These are phyloP conservation scores for Juncus effusus DNA, from an alignment of 176 grass and related monocot species.

Conservation along the genomic window DNA sequence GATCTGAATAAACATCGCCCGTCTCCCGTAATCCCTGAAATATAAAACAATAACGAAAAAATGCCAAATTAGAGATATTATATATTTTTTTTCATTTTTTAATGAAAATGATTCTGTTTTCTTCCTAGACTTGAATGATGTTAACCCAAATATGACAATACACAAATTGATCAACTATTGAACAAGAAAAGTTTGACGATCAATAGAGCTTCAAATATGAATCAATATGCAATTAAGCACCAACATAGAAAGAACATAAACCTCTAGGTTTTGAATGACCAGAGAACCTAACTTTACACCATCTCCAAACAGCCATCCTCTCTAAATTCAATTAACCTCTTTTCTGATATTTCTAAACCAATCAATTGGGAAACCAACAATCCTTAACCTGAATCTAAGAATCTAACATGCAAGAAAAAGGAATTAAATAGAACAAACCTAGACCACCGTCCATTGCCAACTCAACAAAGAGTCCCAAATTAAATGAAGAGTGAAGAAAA, in stretches of 20 bases:
- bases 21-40: slow-evolving; percentile 91
- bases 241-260: background rate
- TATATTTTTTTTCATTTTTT: too few species aligned
- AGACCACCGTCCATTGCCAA: slow-evolving; percentile 31
- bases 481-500: background rate
- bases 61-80: too few species aligned
- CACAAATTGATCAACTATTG: background rate
- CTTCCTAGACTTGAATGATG: too few species aligned
- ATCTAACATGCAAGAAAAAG: background rate
- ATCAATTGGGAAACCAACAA: slow-evolving; percentile 3
- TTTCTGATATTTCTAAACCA: slow-evolving; percentile 1
- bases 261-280: background rate
- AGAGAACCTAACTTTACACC: too few species aligned
- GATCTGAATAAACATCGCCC: slow-evolving; percentile 90
- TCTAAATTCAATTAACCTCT: slow-evolving; percentile 14
- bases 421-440: slow-evolving; percentile 21
- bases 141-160: too few species aligned
- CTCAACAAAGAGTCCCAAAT: background rate
- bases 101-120: too few species aligned
- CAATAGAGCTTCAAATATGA: too few species aligned
- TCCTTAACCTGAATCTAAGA: slow-evolving; percentile 14
- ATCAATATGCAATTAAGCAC: too few species aligned
- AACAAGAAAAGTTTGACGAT: too few species aligned
- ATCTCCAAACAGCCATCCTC: too few species aligned
- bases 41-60: background rate